Conservation (phyloP, 805 yeast species). For the Zygoascus tannicola region DNA sequence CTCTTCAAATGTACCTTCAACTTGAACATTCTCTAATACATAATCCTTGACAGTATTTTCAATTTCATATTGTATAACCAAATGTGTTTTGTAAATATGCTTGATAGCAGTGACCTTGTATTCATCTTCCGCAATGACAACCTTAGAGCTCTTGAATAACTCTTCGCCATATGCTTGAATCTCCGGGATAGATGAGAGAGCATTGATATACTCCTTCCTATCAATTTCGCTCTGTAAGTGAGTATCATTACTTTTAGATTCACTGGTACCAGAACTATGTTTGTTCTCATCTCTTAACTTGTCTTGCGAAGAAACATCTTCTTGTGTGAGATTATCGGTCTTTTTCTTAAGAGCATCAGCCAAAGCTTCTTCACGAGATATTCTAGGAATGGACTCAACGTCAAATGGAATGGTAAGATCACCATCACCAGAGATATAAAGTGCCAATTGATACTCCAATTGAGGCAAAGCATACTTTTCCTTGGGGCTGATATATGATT, state of each 20-base stretch:
- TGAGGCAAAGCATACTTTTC: constrained; percentile 62
- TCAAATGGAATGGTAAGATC: constrained; percentile 53
- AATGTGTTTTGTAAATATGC: constrained; percentile 66
- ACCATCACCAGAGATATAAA: constrained; percentile 49
- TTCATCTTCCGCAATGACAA: constrained; percentile 70
- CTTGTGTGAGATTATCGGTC: constrained; percentile 41
- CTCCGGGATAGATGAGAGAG: constrained; percentile 62
- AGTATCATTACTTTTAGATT: constrained; percentile 19
- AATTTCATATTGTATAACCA: constrained; percentile 73
- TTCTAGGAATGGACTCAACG: constrained; percentile 50
- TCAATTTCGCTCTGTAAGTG: constrained; percentile 16
- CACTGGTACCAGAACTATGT: constrained; percentile 12
- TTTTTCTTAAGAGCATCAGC: constrained; percentile 33
- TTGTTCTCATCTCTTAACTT: constrained; percentile 39
- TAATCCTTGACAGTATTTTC: constrained; percentile 76
- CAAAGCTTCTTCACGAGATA: constrained; percentile 31
- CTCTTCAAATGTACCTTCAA: constrained; percentile 35
- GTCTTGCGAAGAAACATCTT: constrained; percentile 47
- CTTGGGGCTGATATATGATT: constrained; percentile 53
- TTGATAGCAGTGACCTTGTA: constrained; percentile 78
- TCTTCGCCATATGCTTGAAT: constrained; percentile 64
- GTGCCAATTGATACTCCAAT: constrained; percentile 67
- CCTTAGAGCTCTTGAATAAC: constrained; percentile 50
- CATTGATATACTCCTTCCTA: constrained; percentile 45
- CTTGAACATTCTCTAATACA: constrained; percentile 58